These are phyloP conservation scores for Apiospora saccharicola DNA, from an alignment of 2,329 filamentous ascomycete species.

Conservation along the genomic window DNA sequence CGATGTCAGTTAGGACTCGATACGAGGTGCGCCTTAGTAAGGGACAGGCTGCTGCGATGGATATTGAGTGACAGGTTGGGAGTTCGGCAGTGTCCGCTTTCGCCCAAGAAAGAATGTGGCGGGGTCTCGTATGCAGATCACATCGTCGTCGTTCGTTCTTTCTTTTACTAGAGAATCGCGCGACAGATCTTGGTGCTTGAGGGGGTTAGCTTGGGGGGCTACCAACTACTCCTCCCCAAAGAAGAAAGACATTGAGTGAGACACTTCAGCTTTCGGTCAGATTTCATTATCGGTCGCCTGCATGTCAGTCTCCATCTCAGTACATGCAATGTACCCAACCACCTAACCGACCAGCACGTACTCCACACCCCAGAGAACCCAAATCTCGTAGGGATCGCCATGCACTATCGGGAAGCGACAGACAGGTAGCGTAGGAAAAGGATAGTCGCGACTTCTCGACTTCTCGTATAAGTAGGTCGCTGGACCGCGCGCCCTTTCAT, in stretches of 20 bases:
- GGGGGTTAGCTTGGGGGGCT: background rate
- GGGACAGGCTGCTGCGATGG: background rate
- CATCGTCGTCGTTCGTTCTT: background rate
- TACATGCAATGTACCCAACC: background rate
- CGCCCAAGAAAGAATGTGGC: background rate
- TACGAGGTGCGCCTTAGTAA: background rate
- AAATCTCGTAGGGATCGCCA: background rate
- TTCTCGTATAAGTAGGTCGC: background rate
- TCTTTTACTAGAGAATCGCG: background rate
- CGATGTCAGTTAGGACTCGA: background rate
- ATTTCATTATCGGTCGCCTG: slow-evolving; percentile 7
- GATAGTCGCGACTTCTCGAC: background rate
- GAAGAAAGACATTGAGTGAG: background rate
- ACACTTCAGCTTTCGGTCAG: slow-evolving; percentile 17
- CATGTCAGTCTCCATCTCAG: background rate
- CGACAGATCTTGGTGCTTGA: background rate
- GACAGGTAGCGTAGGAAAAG: background rate
- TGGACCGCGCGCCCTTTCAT: background rate
- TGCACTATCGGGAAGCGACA: background rate
- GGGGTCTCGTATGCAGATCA: no score
- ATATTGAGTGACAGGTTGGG: background rate
- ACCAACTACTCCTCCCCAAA: background rate
- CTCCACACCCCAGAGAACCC: background rate
- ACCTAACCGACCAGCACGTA: background rate
- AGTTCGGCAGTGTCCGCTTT: background rate